Percentiles rank a stretch among this genome's conserved stretches.
phyloP scores from a whole-genome alignment of 2,329 filamentous ascomycete genomes.

The Phoma herbarum region DNA sequence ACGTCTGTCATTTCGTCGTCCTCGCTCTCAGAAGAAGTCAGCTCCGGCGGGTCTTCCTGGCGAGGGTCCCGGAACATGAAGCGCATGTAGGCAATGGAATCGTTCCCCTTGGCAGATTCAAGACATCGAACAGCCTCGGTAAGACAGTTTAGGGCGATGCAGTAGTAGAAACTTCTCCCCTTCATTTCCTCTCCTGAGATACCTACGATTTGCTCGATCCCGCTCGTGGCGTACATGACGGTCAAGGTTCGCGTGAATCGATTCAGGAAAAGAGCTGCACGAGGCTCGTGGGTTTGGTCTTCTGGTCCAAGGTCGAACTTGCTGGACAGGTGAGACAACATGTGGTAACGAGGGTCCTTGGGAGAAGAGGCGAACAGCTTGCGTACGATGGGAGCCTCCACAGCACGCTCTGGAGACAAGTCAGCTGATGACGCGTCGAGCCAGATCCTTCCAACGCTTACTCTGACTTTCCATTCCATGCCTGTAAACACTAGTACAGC shows the following conservation, averaged over 20 bases:
- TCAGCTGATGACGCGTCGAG: conserved; percentile 17
- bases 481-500: conserved; percentile 81
- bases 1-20: conserved; percentile 60
- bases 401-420: conserved; percentile 71
- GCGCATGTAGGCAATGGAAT: conserved; percentile 88
- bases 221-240: conserved; percentile 86
- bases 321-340: conserved; percentile 83
- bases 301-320: conserved; percentile 72
- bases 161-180: conserved; percentile 86
- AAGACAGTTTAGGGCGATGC: conserved; percentile 80
- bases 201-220: conserved; percentile 78
- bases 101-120: conserved; percentile 87
- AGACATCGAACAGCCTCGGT: conserved; percentile 79
- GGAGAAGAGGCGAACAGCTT: conserved; percentile 83
- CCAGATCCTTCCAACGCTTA: conserved; percentile 59
- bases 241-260: conserved; percentile 83
- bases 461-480: conserved; percentile 75
- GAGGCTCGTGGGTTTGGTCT: conserved; percentile 73
- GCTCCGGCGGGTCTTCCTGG: conserved; percentile 53
- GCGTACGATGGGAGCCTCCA: conserved; percentile 79
- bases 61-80: conserved; percentile 85
- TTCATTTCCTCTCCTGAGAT: conserved; percentile 73
- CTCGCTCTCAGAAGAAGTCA: conserved; percentile 57
- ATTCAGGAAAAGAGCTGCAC: conserved; percentile 85
- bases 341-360: conserved; percentile 85